Base-by-base conservation (phyloP, 2,329 filamentous ascomycete genomes). In the Ophioceras dolichostomum region DNA sequence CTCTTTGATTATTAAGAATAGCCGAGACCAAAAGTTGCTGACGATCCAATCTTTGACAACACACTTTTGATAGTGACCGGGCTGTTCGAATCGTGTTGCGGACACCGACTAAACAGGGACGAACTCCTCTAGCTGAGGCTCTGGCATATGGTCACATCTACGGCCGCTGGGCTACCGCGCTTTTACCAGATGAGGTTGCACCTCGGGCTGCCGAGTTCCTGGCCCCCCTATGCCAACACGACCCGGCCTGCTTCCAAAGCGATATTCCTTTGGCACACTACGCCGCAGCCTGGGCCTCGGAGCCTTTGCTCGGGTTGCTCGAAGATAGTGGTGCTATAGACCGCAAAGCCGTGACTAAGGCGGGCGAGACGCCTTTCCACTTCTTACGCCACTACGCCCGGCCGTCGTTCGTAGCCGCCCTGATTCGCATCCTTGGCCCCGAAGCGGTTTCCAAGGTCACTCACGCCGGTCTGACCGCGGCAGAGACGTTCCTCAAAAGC, bases 41-140 rank as follows among this genome's bases (percentile, higher is more conserved):
- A n/a, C n/a, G n/a, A n/a, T n/a, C n/a, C n/a, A n/a, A n/a, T n/a
- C n/a, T n/a, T n/a, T n/a, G n/a, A n/a, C n/a, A n/a, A n/a, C n/a
- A n/a, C n/a, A n/a, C n/a, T n/a, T n/a, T n/a, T n/a, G n/a, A n/a
- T n/a, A n/a, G n/a, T n/a, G n/a, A n/a, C n/a, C n/a, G n/a, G n/a
- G n/a, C n/a, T n/a, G n/a, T n/a, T n/a, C n/a, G n/a, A n/a, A n/a
- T n/a, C n/a, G n/a, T n/a, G 9, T 36, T 14, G 14, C 34, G 34
- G 16, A 10, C 16, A 16, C 10, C 12, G 3, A 37, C 27, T 1
- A 31, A 17, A 3, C 10, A 13, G 10, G 35, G 35, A 10, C 28
- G 27, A 27, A 32, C 35, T 12, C 35, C 35, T 5, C 14, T 37
- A 20, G 27, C 27, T 6, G 35, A 37, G 35, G 35, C 35, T 3